Percentiles rank a stretch among this genome's conserved stretches.
phyloP scores from a whole-genome alignment of 441 rosid genomes.

The Lepidium campestre region DNA sequence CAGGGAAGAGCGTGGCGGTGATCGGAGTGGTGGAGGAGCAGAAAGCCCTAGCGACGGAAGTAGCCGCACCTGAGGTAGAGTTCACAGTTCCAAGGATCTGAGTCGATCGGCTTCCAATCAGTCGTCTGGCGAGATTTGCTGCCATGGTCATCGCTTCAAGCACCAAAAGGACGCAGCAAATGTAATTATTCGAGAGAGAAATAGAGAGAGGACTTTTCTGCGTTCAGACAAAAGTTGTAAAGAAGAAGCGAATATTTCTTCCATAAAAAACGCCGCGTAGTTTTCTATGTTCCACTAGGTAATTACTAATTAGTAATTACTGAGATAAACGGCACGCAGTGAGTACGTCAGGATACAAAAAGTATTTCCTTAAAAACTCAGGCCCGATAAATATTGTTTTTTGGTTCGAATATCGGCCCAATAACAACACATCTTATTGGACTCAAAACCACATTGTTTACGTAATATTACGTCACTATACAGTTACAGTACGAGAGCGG shows the following conservation, averaged over 20 bases:
- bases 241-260: conserved; percentile 4
- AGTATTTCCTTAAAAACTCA: neutral
- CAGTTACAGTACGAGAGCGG: neutral
- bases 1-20: conserved; percentile 87
- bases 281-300: neutral
- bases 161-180: conserved; percentile 12
- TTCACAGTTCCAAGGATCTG: conserved; percentile 38
- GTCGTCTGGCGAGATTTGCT: conserved; percentile 55
- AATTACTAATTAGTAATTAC: neutral
- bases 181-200: neutral
- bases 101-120: conserved; percentile 37
- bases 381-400: neutral
- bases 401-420: neutral
- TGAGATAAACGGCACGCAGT: neutral
- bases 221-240: conserved; percentile 1
- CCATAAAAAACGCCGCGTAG: neutral
- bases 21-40: conserved; percentile 48
- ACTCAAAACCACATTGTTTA: neutral
- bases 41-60: conserved; percentile 39
- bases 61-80: conserved; percentile 16
- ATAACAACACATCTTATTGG: neutral
- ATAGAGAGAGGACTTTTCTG: conserved; percentile 20
- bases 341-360: neutral
- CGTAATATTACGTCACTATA: conserved; percentile 9
- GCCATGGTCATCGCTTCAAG: conserved; percentile 47